Conservation (phyloP, 2,329 filamentous ascomycete genomes). For the Arthrobotrys musiformis region DNA sequence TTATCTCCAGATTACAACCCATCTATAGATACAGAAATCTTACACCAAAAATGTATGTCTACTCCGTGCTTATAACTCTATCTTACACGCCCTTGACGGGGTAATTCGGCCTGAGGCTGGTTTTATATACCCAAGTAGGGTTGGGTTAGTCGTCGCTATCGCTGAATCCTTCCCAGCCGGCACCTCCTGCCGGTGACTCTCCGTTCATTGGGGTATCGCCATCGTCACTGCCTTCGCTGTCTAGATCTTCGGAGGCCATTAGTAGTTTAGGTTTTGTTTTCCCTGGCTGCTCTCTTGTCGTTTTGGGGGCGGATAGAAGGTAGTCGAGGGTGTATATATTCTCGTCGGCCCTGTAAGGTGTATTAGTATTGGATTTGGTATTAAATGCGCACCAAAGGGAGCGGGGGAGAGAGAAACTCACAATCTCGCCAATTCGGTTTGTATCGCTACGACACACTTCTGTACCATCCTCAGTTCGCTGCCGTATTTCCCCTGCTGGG, state of each 20-base stretch:
- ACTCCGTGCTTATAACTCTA: slow-evolving; percentile 5
- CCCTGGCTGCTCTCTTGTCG: background rate
- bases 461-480: slow-evolving; percentile 85
- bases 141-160: slow-evolving; percentile 26
- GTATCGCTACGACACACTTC: slow-evolving; percentile 80
- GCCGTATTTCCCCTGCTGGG: slow-evolving; percentile 80
- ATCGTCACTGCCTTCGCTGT: slow-evolving; percentile 32
- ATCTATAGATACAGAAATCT: slow-evolving; percentile 35
- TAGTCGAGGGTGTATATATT: slow-evolving; percentile 92
- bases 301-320: slow-evolving; percentile 66
- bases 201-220: slow-evolving; percentile 44
- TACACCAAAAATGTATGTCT: background rate
- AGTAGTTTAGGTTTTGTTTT: slow-evolving; percentile 21
- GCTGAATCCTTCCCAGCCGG: slow-evolving; percentile 44
- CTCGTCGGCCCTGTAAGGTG: slow-evolving; percentile 72
- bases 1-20: slow-evolving; percentile 27
- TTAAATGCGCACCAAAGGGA: background rate
- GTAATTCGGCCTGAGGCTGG: background rate
- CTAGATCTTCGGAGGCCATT: background rate
- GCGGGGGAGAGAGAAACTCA: slow-evolving; percentile 26
- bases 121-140: background rate
- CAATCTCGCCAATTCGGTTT: slow-evolving; percentile 81
- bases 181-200: slow-evolving; percentile 14
- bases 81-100: slow-evolving; percentile 23
- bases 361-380: background rate